These are phyloP conservation scores for Spiraea crenata DNA, from an alignment of 331 rosid genomes.

Conservation along the genomic window DNA sequence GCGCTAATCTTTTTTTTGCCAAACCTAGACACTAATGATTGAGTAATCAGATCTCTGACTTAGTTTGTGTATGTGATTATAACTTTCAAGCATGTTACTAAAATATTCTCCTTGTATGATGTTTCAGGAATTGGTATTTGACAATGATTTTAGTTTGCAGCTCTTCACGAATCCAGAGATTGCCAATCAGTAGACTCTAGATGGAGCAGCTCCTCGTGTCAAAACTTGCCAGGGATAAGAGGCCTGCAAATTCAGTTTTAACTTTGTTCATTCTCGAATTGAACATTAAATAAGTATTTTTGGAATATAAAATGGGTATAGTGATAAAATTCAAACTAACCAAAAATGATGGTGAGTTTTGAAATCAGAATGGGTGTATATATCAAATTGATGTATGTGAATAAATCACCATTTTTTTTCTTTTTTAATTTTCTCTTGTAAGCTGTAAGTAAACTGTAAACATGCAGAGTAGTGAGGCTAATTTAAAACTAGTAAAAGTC, in stretches of 20 bases:
- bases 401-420: too few species aligned
- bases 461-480: too few species aligned
- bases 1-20: slow-evolving; percentile 1
- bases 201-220: neutral
- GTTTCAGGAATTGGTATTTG: slow-evolving; percentile 63
- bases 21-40: neutral
- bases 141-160: slow-evolving; percentile 41
- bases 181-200: slow-evolving; percentile 20
- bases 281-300: too few species aligned
- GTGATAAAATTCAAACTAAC: too few species aligned
- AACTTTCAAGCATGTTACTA: slow-evolving; percentile 11
- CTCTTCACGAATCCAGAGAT: slow-evolving; percentile 29
- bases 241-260: slow-evolving; percentile 34
- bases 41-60: neutral
- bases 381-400: too few species aligned
- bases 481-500: too few species aligned
- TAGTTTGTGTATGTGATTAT: neutral
- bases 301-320: too few species aligned
- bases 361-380: too few species aligned
- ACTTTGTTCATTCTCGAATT: slow-evolving; percentile 12
- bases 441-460: too few species aligned
- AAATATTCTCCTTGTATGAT: slow-evolving; percentile 26
- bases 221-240: too few species aligned
- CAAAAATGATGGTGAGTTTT: too few species aligned
- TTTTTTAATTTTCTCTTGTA: too few species aligned